Evolutionary conservation across 2,329 filamentous ascomycete species (phyloP).

Genomic region (Paecilomyces sp.): DNA sequence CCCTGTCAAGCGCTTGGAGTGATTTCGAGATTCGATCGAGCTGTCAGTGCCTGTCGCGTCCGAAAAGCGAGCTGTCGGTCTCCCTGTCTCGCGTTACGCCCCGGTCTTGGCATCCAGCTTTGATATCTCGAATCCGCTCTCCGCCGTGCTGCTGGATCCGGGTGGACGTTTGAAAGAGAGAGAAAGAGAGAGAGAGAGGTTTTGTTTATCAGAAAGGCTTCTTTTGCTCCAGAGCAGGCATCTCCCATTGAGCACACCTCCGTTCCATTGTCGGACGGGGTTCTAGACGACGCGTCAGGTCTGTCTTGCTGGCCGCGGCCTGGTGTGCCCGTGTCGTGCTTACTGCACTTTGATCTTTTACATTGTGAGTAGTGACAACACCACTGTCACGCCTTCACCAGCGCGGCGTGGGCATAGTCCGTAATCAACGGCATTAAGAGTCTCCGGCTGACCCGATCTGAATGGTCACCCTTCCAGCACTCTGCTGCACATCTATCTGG

Average conservation of each 20-base stretch:
- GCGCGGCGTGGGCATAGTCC: neutral
- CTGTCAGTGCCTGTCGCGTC: neutral
- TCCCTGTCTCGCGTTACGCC: neutral
- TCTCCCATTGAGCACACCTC: neutral
- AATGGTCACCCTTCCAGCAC: slow-evolving; percentile 2
- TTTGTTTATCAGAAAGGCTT: neutral
- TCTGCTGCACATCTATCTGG: slow-evolving; percentile 10
- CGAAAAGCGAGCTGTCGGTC: neutral
- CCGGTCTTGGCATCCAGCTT: neutral
- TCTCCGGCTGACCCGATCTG: neutral
- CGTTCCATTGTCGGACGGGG: neutral
- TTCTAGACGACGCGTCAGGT: slow-evolving; percentile 1
- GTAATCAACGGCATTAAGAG: neutral
- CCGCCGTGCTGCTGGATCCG: neutral
- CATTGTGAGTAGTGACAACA: neutral
- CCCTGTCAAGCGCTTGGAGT: slow-evolving; percentile 6
- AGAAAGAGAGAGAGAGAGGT: neutral
- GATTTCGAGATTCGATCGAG: neutral
- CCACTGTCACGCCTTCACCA: neutral
- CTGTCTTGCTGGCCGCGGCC: neutral
- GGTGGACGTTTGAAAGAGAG: neutral
- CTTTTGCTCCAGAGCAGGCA: neutral
- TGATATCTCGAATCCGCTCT: neutral
- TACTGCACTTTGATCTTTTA: slow-evolving; percentile 1
- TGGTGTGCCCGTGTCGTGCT: slow-evolving; percentile 1